phyloP scores from a whole-genome alignment of 2,329 filamentous ascomycete genomes.

The Macroventuria anomochaeta region DNA sequence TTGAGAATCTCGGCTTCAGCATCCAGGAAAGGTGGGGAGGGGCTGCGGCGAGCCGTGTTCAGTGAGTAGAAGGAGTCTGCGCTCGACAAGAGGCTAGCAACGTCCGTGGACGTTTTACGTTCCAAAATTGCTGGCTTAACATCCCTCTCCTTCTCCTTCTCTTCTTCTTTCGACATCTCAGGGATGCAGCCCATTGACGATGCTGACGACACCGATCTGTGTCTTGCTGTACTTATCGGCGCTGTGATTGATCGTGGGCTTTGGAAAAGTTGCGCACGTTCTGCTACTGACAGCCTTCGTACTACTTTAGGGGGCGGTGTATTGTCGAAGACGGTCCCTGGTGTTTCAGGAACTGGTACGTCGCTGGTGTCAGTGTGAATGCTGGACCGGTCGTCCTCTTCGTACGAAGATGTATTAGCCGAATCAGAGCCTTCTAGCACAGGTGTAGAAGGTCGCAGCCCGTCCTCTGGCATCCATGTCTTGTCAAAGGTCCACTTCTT shows the following conservation, averaged over 20 bases:
- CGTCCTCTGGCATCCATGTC: slow-evolving; percentile 56
- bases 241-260: slow-evolving; percentile 38
- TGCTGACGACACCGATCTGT: slow-evolving; percentile 21
- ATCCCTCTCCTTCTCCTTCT: slow-evolving; percentile 5
- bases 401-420: slow-evolving; percentile 39
- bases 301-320: slow-evolving; percentile 22
- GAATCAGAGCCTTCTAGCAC: slow-evolving; percentile 40
- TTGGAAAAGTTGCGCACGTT: slow-evolving; percentile 43
- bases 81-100: slow-evolving; percentile 43
- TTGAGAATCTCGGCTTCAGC: slow-evolving; percentile 38
- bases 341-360: slow-evolving; percentile 29
- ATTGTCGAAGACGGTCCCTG: slow-evolving; percentile 26
- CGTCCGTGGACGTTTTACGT: slow-evolving; percentile 36
- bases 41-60: slow-evolving; percentile 33
- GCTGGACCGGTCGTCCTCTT: slow-evolving; percentile 46
- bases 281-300: slow-evolving; percentile 36
- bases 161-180: slow-evolving; percentile 22
- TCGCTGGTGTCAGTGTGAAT: slow-evolving; percentile 42
- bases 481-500: slow-evolving; percentile 58
- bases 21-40: slow-evolving; percentile 33
- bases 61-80: slow-evolving; percentile 49
- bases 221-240: slow-evolving; percentile 21
- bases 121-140: slow-evolving; percentile 23
- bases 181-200: slow-evolving; percentile 30
- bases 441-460: slow-evolving; percentile 38